Percentiles rank a stretch among this genome's conserved stretches.
Conservation (phyloP, 306 rosid genomes). For the Sophora flavescens region DNA sequence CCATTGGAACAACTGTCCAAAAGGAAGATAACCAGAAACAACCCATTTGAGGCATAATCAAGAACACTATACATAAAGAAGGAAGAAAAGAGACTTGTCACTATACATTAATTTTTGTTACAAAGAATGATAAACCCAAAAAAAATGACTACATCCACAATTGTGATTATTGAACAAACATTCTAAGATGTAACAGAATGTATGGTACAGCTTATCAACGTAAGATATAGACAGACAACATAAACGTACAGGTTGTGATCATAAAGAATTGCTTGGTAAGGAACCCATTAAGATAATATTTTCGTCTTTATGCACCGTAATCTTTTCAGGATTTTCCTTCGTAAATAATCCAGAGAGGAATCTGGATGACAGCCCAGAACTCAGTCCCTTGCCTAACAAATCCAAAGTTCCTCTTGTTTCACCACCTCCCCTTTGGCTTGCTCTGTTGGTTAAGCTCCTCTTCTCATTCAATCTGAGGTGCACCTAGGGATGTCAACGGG, state of each 20-base stretch:
- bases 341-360: constrained; percentile 77
- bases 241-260: constrained; percentile 37
- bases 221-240: constrained; percentile 35
- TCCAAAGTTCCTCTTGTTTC: constrained; percentile 60
- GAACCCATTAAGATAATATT: constrained; percentile 89
- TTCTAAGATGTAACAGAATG: constrained; percentile 40
- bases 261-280: constrained; percentile 73
- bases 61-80: constrained; percentile 8
- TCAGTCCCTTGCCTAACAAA: constrained; percentile 63
- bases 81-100: no score
- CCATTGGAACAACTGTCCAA: no score
- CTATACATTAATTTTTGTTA: no score
- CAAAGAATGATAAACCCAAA: constrained; percentile 49
- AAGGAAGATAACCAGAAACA: no score
- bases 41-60: not conserved
- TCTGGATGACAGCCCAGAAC: constrained; percentile 59
- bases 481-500: no score
- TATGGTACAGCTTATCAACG: constrained; percentile 40
- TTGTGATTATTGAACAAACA: constrained; percentile 47
- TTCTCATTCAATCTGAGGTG: constrained; percentile 58
- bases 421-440: constrained; percentile 45
- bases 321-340: constrained; percentile 56
- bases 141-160: constrained; percentile 36
- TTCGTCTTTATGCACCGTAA: constrained; percentile 62
- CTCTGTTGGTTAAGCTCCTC: constrained; percentile 46